Percentiles rank a stretch among this genome's conserved stretches.
These are phyloP conservation scores for Aquilaria malaccensis DNA, from an alignment of 345 rosid genomes.

Conservation along the genomic window DNA sequence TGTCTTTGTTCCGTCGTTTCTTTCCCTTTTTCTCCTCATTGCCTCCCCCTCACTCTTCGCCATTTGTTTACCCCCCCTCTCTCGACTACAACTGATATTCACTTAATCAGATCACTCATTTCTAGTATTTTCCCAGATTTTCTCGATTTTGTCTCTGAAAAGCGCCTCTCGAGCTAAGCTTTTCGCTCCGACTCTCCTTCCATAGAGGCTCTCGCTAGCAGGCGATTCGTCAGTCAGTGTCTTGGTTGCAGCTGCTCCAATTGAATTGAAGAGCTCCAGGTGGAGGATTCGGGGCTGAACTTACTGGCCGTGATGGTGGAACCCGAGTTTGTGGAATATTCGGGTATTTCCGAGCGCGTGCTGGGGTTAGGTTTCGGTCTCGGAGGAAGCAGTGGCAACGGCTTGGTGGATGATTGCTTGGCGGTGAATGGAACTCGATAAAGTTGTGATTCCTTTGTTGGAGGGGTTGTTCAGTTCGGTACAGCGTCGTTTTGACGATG, in stretches of 20 bases:
- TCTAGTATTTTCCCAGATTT: constrained; percentile 14
- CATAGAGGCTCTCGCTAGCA: background rate
- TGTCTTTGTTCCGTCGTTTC: background rate
- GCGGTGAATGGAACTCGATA: constrained; percentile 29
- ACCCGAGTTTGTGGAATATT: constrained; percentile 5
- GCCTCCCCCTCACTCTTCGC: constrained; percentile 9
- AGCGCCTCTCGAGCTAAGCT: background rate
- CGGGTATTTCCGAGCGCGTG: constrained; percentile 9
- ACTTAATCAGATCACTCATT: constrained; percentile 22
- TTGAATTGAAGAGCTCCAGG: constrained; percentile 7
- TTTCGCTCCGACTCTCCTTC: background rate
- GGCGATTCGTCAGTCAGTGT: background rate
- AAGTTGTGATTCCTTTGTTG: constrained; percentile 18
- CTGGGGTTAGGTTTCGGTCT: constrained; percentile 28
- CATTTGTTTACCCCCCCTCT: constrained; percentile 12
- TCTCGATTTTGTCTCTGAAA: constrained; percentile 21
- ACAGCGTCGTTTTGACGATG: constrained; percentile 19
- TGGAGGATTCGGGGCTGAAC: constrained; percentile 12
- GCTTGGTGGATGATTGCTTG: constrained; percentile 2
- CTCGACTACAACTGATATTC: constrained; percentile 24
- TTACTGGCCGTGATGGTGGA: constrained; percentile 21
- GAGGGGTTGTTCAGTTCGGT: background rate
- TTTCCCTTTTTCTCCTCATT: background rate
- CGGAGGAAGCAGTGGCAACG: constrained; percentile 2
- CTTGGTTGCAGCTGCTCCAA: background rate